Evolutionary conservation across 257 asterid species (phyloP), one percentile per base, ranked within the genome.

Genomic region (Verbena officinalis): DNA sequence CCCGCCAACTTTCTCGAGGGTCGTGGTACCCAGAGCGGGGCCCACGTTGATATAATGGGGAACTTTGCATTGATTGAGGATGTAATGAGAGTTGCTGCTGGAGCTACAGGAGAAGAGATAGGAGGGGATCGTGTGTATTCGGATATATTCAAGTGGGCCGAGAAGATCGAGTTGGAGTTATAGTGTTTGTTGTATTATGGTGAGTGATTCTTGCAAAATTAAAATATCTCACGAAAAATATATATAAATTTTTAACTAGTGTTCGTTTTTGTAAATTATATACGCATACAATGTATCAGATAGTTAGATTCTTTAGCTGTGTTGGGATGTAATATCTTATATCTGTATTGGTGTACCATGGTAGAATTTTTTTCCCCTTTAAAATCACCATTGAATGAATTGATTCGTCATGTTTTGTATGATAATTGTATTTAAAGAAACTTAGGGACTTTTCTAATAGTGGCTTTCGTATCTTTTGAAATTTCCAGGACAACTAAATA

Each of bases 41-140:
- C 93, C 27, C 96, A 90, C 49, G 97, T 90, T 12, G 96, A 90
- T 57, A 90, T 90, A 9, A 85, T 88, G 97, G 97, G 97, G 16
- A 90, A 90, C 23, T 88, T 88, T 16, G 95, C 88, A 5, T 74
- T 88, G 68, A 84, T 90, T 0, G 95, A 88, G 75, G 95, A 90
- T 51, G 23, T 88, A 1, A 80, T 86, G 78, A 72, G 97, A 69
- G 84, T 90, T 34, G 93, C 95, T 31, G 86, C 95, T 38, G 96
- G 95, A 42, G 91, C 87, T 5, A 78, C 74, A 0, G 92, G 95
- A 19, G 85, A 84, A 52, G 91, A 86, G 38, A 58, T 88, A 78
- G 95, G 97, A 44, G 93, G 96, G 4, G 93, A 90, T 49, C 86
- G 71, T 5, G 93, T 88, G 10, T 76, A 75, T 72, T 86, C 96